Base-by-base conservation (phyloP, 176 grass and related monocot genomes). In the Otatea glauca region DNA sequence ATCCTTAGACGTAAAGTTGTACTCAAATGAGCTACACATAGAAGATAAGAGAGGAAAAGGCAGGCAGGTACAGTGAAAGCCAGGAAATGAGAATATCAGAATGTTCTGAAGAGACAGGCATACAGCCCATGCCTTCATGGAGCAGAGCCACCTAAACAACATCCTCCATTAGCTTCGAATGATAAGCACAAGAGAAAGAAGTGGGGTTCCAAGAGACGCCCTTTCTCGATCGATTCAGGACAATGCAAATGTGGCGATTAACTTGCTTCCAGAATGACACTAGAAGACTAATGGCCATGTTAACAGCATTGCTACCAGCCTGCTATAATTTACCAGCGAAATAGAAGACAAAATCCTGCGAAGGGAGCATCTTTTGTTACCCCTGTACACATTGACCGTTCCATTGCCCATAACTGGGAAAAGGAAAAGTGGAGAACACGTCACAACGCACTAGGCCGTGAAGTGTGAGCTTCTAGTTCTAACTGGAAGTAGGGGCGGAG, bases 71-170 rank as follows among this genome's bases (percentile, higher is more conserved):
- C 7, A 66, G 37, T 41, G 9, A 77, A 80, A 7, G 56, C 29
- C 5, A 83, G 34, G 53, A 71, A 66, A 81, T 50, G 70, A 66
- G 49, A 88, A 79, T 87, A 50, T 64, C 44, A 17, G 29, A 86
- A 69, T 74, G 74, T 58, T 78, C 45, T 42, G 15, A 84, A 66
- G 17, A 60, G 53, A 77, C 63, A 79, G 20, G 23, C 51, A 43
- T 65, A 78, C 65, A 68, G 24, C 7, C 4, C 24, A 61, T 68
- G 49, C 27, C 37, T 77, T 84, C 70, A 77, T 85, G 89, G 81
- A 88, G 85, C 76, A 91, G 89, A 76, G 85, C 76, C 58, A 91
- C 70, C 89, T 77, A 88, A 84, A 88, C 82, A 71, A 21, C 29
- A 42, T 84, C 15, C 15, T 69, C 64, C 29, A 86, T 77, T 45